Base-by-base conservation (phyloP, 225 moss, liverwort and hornwort genomes). In the Straminergon stramineum region DNA sequence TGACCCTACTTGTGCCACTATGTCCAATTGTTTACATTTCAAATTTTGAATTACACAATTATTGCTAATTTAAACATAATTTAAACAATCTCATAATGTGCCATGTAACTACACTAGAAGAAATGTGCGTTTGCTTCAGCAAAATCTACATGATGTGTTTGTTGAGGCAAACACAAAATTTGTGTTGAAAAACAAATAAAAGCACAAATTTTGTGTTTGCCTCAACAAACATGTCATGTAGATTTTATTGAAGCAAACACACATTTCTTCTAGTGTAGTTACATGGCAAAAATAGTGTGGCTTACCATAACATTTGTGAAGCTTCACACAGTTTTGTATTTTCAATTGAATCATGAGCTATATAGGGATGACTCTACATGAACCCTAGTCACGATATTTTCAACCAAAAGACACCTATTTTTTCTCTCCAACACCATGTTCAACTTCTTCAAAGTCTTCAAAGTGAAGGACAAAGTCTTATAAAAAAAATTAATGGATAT, bases 261-360 rank as follows among this genome's bases (percentile, higher is more conserved):
- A n/a, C n/a, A n/a, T n/a, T n/a, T n/a, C n/a, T n/a, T n/a, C n/a
- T n/a, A n/a, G n/a, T n/a, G n/a, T n/a, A n/a, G n/a, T 32, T 13
- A 32, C 2, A 74, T 45, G 26, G 1, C 27, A 43, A 15, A 71
- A 41, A 26, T 27, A 43, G 3, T 3, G 0, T 3, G 15, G 6
- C 17, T 74, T 74, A 17, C 17, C 17, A 45, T 30, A 45, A 30
- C 2, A 74, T 32, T 52, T 32, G 21, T 21, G 3, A 76, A 32
- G 5, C 3, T 51, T 32, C 6, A 32, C 0, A 13, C 3, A 4
- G 13, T 51, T 41, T 26, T 15, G 5, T 26, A 71, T 71, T 69
- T 69, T 24, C 70, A 71, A 41, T 41, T 27, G 1, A 10, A 28
- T 3, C 17, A 17, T 27, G 0, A 17, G 30, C 0, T 0, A 0